Evolutionary conservation across 2,329 filamentous ascomycete genomes (phyloP).

Genomic region (Fonsecaea pedrosoi): DNA sequence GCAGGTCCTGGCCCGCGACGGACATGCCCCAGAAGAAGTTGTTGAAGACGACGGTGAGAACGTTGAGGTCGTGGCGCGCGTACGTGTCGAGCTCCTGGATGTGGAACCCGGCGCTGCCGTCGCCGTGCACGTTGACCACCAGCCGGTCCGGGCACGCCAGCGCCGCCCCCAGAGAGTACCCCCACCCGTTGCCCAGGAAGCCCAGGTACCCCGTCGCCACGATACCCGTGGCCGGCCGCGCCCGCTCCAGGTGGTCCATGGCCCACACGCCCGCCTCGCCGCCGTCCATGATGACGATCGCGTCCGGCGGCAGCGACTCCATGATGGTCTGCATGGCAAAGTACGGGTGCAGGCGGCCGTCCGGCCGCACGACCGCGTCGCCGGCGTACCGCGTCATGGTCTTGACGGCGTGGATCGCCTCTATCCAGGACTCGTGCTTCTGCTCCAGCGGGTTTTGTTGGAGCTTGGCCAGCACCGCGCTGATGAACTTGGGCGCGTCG

Average conservation of each 20-base stretch:
- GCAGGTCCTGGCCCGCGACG: constrained; percentile 52
- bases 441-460: constrained; percentile 31
- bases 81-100: constrained; percentile 56
- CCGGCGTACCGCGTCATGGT: constrained; percentile 37
- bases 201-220: constrained; percentile 50
- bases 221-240: constrained; percentile 34
- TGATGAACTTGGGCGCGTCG: constrained; percentile 47
- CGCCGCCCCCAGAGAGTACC: constrained; percentile 53
- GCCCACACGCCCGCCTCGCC: constrained; percentile 50
- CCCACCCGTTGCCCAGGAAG: constrained; percentile 57
- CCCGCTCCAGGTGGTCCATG: constrained; percentile 42
- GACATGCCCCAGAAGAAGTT: constrained; percentile 57
- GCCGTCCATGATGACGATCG: constrained; percentile 52
- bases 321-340: constrained; percentile 51
- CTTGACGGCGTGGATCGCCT: constrained; percentile 32
- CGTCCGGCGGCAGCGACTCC: constrained; percentile 44
- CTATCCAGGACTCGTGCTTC: constrained; percentile 29
- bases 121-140: constrained; percentile 55
- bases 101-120: constrained; percentile 56
- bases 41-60: constrained; percentile 54
- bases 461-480: constrained; percentile 39
- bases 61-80: constrained; percentile 48
- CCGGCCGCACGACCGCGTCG: constrained; percentile 40
- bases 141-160: constrained; percentile 49
- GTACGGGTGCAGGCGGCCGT: constrained; percentile 51